Evolutionary conservation across 106 monocot genomes (phyloP), one percentile per base, ranked within the genome.

Genomic region (Apostasia ramifera): DNA sequence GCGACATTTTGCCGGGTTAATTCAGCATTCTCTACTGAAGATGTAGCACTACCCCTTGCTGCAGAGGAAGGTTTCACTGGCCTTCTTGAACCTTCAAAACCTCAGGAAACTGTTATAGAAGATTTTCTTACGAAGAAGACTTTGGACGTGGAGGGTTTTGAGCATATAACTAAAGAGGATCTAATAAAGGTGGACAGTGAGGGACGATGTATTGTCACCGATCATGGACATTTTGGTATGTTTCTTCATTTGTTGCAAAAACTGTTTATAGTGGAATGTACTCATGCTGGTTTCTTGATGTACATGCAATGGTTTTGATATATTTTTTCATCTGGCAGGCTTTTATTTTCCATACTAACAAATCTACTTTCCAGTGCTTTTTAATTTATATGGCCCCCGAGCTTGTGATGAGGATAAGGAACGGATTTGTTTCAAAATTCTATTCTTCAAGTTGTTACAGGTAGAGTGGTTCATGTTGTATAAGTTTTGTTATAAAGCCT

Each of bases 151-250:
- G 82, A 89, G 47, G 84, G 68, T 59, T 71, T 91, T 44, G 86
- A 79, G 40, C 79, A 91, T 66, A 66, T 90, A 42, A 85, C 76
- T 80, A 78, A 48, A 40, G 84, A 87, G 47, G 87, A 92, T 54
- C 70, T 90, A 39, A 48, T 90, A 26, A 92, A 89, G 76, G 78
- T 90, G 55, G 97, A 97, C 47, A 74, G 75, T 47, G 97, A 97
- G 61, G 97, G 97, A 39, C 84, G 97, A 38, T 97, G 97, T 66
- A 52, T 97, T 66, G 82, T 92, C 56, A 97, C 97, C 8, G 92
- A 97, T 81, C 97, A 97, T 78, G 97, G 97, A 0, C 89, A 97
- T 87, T 97, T 97, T 83, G 92, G 97, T 97, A 46, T 69, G 88
- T 78, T 2, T 4, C 1, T 55, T 71, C 44, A 11, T 76, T 6